These are phyloP conservation scores for Claviceps humidiphila DNA, from an alignment of 2,329 filamentous ascomycete species.

Conservation along the genomic window DNA sequence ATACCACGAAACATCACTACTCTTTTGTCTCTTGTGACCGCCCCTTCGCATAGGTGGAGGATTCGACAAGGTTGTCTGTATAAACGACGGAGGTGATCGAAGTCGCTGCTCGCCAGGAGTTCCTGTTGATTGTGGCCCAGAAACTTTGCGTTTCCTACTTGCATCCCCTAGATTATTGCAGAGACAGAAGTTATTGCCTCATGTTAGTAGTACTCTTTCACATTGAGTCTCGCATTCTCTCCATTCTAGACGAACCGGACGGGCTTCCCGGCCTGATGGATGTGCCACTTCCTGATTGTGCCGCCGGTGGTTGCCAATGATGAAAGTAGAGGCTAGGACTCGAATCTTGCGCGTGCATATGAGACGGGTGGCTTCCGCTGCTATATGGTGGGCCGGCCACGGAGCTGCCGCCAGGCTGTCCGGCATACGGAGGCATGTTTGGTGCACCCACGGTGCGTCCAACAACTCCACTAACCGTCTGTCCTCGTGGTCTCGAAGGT, in stretches of 20 bases:
- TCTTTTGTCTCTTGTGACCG: constrained; percentile 22
- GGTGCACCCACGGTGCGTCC: constrained; percentile 29
- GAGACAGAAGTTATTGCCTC: constrained; percentile 14
- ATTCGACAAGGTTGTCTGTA: constrained; percentile 16
- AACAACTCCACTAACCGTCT: constrained; percentile 30
- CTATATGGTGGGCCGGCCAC: constrained; percentile 23
- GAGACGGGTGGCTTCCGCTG: constrained; percentile 23
- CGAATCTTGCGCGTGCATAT: constrained; percentile 45
- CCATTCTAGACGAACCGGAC: constrained; percentile 54
- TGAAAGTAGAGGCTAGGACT: constrained; percentile 79
- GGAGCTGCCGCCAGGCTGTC: neutral
- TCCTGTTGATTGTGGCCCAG: constrained; percentile 23
- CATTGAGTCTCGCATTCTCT: constrained; percentile 31
- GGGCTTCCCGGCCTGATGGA: constrained; percentile 58
- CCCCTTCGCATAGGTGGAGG: constrained; percentile 14
- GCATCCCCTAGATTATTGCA: constrained; percentile 47
- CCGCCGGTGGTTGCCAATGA: constrained; percentile 76
- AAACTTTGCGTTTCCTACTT: constrained; percentile 75
- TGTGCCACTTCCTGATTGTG: constrained; percentile 40
- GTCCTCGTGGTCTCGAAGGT: constrained; percentile 35
- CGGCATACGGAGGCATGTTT: constrained; percentile 23
- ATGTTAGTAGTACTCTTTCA: constrained; percentile 20
- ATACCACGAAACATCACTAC: constrained; percentile 23
- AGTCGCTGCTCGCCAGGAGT: constrained; percentile 17
- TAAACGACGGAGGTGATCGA: constrained; percentile 21